Percentiles rank a stretch among this genome's conserved stretches.
Evolutionary conservation across 768 basidiomycete genomes (phyloP).

Genomic region (Symmetrospora coprosmae): DNA sequence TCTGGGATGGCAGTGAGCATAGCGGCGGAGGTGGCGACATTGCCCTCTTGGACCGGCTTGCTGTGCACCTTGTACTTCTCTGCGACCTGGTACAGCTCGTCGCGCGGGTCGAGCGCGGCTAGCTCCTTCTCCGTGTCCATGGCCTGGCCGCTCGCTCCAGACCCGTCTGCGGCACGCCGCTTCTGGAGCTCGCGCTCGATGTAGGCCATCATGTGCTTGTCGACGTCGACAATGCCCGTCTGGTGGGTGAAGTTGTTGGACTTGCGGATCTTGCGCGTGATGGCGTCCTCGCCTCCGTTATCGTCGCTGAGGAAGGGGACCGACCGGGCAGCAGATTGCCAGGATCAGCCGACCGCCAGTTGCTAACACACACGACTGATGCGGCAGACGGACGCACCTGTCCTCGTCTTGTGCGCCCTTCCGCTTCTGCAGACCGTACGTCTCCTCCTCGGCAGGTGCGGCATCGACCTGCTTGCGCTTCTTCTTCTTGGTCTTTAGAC

Average conservation of each 20-base stretch:
- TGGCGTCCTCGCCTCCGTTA: constrained; percentile 22
- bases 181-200: constrained; percentile 85
- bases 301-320: background rate
- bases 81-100: constrained; percentile 60
- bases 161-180: constrained; percentile 45
- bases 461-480: constrained; percentile 49
- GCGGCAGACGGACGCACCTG: background rate
- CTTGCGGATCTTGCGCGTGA: constrained; percentile 31
- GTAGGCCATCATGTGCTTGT: constrained; percentile 99
- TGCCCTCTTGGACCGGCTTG: constrained; percentile 60
- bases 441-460: constrained; percentile 37
- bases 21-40: constrained; percentile 75
- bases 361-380: background rate
- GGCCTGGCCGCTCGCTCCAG: constrained; percentile 42
- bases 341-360: constrained; percentile 22
- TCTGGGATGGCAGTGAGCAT: constrained; percentile 98
- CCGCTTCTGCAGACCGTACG: constrained; percentile 47
- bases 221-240: constrained; percentile 86
- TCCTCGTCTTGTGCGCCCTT: constrained; percentile 35
- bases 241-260: constrained; percentile 90
- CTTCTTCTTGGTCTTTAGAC: constrained; percentile 53
- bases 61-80: constrained; percentile 42
- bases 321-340: constrained; percentile 31
- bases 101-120: constrained; percentile 49
- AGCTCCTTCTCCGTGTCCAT: constrained; percentile 32